phyloP scores from a whole-genome alignment of 1,284 basidiomycete species.

The Apiotrichum sp. region DNA sequence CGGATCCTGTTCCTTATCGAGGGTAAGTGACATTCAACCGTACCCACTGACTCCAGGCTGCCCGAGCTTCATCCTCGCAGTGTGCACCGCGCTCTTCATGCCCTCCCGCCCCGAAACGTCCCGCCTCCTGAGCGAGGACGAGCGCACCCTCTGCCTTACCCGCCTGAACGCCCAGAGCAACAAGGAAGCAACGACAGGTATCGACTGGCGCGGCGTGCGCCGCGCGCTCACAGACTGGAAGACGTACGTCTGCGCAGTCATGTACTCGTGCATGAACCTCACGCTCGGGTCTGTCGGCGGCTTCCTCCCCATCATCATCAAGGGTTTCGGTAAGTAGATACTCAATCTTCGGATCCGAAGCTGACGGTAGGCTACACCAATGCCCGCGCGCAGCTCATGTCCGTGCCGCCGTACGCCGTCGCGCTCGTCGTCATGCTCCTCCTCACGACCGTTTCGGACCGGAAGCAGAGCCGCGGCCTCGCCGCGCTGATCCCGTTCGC shows the following conservation, averaged over 20 bases:
- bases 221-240: slow-evolving; percentile 62
- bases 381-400: slow-evolving; percentile 55
- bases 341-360: too few species aligned
- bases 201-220: slow-evolving; percentile 51
- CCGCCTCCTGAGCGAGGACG: slow-evolving; percentile 60
- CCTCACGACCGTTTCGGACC: slow-evolving; percentile 64
- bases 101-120: slow-evolving; percentile 74
- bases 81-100: slow-evolving; percentile 60
- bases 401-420: slow-evolving; percentile 75
- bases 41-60: slow-evolving; percentile 34
- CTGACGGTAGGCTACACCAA: slow-evolving; percentile 47
- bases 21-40: slow-evolving; percentile 30
- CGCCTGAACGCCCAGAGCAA: slow-evolving; percentile 65
- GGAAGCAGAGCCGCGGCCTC: slow-evolving; percentile 59
- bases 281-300: slow-evolving; percentile 71
- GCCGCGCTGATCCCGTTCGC: slow-evolving; percentile 42
- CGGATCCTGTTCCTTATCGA: slow-evolving; percentile 51
- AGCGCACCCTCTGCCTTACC: slow-evolving; percentile 65
- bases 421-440: slow-evolving; percentile 62
- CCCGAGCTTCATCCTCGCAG: slow-evolving; percentile 56
- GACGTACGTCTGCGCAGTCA: slow-evolving; percentile 50
- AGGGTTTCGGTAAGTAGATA: slow-evolving; percentile 23
- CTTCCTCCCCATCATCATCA: slow-evolving; percentile 77
- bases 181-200: slow-evolving; percentile 51
- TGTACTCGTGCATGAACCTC: slow-evolving; percentile 66